Evolutionary conservation across 352 stramenopile species (phyloP).

Genomic region (Phytopythium aichiense): DNA sequence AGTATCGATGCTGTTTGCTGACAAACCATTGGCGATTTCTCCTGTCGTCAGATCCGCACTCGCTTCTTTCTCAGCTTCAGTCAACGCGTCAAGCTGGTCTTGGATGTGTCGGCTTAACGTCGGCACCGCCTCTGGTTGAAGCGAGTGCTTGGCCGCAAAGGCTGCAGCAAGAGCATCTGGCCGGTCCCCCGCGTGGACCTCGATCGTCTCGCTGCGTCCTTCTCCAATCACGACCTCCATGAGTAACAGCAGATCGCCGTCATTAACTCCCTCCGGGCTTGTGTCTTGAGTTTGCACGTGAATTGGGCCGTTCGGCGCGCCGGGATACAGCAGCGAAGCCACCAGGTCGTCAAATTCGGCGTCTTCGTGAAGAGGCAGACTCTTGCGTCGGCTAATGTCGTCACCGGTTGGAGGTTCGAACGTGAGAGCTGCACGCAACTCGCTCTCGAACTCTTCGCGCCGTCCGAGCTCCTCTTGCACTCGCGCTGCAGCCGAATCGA

Average conservation of each 20-base stretch:
- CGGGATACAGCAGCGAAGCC: slow-evolving; percentile 1
- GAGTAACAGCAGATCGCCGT: slow-evolving; percentile 50
- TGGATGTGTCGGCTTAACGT: slow-evolving; percentile 56
- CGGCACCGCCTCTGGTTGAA: slow-evolving; percentile 45
- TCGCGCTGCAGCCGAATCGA: slow-evolving; percentile 41
- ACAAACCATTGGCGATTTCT: not conserved
- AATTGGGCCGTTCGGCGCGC: not conserved
- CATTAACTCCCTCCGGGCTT: not conserved
- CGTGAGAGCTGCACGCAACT: slow-evolving; percentile 18
- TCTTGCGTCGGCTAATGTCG: not conserved
- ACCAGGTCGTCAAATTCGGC: slow-evolving; percentile 6
- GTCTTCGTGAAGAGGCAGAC: not conserved
- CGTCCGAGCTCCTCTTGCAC: slow-evolving; percentile 34
- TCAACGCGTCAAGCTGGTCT: slow-evolving; percentile 44
- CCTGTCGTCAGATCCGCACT: not conserved
- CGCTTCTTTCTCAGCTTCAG: slow-evolving; percentile 20
- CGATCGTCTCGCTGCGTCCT: slow-evolving; percentile 63
- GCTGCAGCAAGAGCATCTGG: slow-evolving; percentile 35
- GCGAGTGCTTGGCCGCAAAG: slow-evolving; percentile 48
- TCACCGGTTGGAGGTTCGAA: not conserved
- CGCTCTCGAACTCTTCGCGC: slow-evolving; percentile 36
- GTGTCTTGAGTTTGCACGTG: not conserved
- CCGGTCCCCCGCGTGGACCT: slow-evolving; percentile 51
- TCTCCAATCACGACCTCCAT: slow-evolving; percentile 79
- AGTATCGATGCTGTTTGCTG: not conserved